Evolutionary conservation across 2,329 filamentous ascomycete species (phyloP).

Genomic region (Fragosphaeria purpurea): DNA sequence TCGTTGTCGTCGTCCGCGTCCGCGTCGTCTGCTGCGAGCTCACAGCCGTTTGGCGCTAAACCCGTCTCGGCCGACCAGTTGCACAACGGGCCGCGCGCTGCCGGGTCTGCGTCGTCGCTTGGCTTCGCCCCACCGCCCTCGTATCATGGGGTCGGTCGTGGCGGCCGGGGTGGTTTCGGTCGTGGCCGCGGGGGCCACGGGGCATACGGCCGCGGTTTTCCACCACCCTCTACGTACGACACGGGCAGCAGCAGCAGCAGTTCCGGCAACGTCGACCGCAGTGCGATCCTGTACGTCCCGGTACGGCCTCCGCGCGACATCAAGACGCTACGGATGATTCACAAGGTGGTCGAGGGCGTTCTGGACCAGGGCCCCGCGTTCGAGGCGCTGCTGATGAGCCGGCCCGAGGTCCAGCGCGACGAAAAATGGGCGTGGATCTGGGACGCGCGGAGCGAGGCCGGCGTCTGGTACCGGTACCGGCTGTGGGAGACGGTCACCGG

Average conservation of each 20-base stretch:
- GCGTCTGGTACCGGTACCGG: slow-evolving; percentile 87
- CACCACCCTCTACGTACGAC: slow-evolving; percentile 67
- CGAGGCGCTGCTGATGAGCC: slow-evolving; percentile 83
- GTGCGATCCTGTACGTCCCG: slow-evolving; percentile 52
- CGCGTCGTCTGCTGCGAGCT: background rate
- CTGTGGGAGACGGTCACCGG: slow-evolving; percentile 79
- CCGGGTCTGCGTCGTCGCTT: slow-evolving; percentile 21
- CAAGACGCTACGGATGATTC: slow-evolving; percentile 70
- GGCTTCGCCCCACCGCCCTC: slow-evolving; percentile 70
- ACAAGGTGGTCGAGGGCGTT: slow-evolving; percentile 74
- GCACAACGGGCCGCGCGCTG: background rate
- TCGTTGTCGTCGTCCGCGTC: background rate
- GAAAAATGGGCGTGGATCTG: slow-evolving; percentile 94
- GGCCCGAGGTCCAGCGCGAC: slow-evolving; percentile 71
- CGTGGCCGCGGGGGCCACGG: background rate
- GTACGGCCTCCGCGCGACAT: slow-evolving; percentile 70
- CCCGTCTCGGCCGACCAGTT: slow-evolving; percentile 1
- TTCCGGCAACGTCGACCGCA: slow-evolving; percentile 31
- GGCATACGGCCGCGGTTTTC: slow-evolving; percentile 23
- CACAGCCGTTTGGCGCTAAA: slow-evolving; percentile 24
- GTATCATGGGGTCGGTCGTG: slow-evolving; percentile 34
- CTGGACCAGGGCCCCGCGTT: slow-evolving; percentile 76
- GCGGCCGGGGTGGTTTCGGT: background rate
- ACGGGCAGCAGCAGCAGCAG: slow-evolving; percentile 19
- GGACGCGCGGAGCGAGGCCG: slow-evolving; percentile 69